phyloP scores from a whole-genome alignment of 768 basidiomycete species.

The Collybia nuda region DNA sequence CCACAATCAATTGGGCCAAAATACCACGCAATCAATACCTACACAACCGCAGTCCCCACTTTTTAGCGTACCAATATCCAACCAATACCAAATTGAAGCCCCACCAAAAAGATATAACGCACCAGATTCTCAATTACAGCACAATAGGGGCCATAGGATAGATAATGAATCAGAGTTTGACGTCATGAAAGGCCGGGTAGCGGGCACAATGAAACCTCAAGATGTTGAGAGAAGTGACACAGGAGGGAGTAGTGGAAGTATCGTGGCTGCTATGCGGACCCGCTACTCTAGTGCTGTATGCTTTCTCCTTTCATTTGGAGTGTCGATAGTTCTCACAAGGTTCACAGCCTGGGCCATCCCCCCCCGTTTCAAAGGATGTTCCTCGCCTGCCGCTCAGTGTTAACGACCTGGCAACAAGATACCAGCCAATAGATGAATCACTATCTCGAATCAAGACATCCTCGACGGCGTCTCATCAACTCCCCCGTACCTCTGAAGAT shows the following conservation, averaged over 20 bases:
- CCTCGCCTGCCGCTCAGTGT: conserved; percentile 67
- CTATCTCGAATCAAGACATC: conserved; percentile 36
- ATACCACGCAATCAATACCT: not conserved
- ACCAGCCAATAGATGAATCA: conserved; percentile 44
- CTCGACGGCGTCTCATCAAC: conserved; percentile 28
- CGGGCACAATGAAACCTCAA: conserved; percentile 28
- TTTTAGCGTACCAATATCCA: not conserved
- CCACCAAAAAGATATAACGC: not conserved
- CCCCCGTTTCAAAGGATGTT: conserved; percentile 59
- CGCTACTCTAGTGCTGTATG: conserved; percentile 60
- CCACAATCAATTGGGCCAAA: not conserved
- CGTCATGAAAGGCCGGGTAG: conserved; percentile 23
- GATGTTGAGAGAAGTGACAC: conserved; percentile 52
- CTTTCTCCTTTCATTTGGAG: conserved; percentile 10
- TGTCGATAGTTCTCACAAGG: conserved; percentile 4
- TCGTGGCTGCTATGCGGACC: conserved; percentile 70
- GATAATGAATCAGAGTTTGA: conserved; percentile 32
- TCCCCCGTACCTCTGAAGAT: conserved; percentile 6
- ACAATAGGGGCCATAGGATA: conserved; percentile 16
- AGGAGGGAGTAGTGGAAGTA: conserved; percentile 49
- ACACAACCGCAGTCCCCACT: not conserved
- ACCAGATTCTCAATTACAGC: not conserved
- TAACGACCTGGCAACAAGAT: conserved; percentile 61
- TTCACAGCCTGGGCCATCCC: conserved; percentile 41
- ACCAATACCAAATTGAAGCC: not conserved